Evolutionary conservation across 768 basidiomycete genomes (phyloP), one percentile per base, ranked within the genome.

Genomic region (Coprinopsis marcescibilis): DNA sequence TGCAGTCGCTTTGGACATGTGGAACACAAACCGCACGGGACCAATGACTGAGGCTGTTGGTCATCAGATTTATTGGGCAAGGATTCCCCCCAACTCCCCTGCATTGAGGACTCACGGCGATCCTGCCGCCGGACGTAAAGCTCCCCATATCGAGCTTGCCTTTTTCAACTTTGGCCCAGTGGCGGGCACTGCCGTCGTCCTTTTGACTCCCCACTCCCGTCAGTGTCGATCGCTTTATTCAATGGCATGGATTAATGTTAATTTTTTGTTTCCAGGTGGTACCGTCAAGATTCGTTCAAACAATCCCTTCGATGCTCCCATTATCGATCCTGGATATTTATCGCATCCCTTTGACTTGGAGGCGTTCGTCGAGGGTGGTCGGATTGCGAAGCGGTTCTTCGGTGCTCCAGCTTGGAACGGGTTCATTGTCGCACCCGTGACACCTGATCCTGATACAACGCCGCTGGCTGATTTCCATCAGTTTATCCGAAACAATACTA

Each of bases 221-320:
- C n/a, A n/a, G n/a, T n/a, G n/a, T n/a, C n/a, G n/a, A n/a, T n/a
- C n/a, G 30, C 10, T 32, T 32, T 8, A n/a, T 32, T 8, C 30
- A 32, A 8, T 32, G 8, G 30, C 8, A 32, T 32, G 8, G 8
- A 32, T 32, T 32, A n/a, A 32, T 32, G 30, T 32, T 8, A 32
- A 32, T 32, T 46, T n/a, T n/a, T n/a, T n/a, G n/a, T n/a, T n/a
- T n/a, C 12, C 32, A 53, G 52, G 36, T 15, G 62, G 62, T 11
- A 49, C 52, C 19, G 45, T 64, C 14, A 55, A 48, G 14, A 23
- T 62, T 3, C 34, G 29, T 13, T 54, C 56, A 15, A 50, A 39
- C 14, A 50, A 64, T 33, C 62, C 62, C 6, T 60, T 64, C 46
- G 57, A 51, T 25, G 21, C 46, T 2, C 60, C 62, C 25, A 27